Evolutionary conservation across 192 early-diverging fungal genomes (phyloP).

Genomic region (Mortierella claussenii): DNA sequence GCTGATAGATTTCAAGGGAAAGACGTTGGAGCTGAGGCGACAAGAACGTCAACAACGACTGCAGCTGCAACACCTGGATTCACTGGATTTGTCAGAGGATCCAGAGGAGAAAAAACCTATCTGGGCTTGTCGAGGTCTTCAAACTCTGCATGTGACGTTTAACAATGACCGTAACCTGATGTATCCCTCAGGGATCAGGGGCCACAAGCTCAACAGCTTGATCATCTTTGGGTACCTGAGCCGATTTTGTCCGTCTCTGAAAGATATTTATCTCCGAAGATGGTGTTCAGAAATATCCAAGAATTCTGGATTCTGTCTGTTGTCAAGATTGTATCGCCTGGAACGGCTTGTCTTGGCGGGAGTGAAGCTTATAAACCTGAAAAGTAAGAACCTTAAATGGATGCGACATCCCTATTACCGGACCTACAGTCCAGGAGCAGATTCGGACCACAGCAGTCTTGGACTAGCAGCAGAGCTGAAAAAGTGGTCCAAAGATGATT

Average conservation of each 20-base stretch:
- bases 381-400: not conserved
- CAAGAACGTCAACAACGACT: not conserved
- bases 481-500: too few relatives aligned
- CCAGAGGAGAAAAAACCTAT: too few relatives aligned
- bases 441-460: too few relatives aligned
- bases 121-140: slow-evolving; percentile 1
- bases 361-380: not conserved
- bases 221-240: slow-evolving; percentile 16
- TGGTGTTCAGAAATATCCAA: not conserved
- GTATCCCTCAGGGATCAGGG: not conserved
- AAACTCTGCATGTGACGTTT: slow-evolving; percentile 5
- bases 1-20: not conserved
- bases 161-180: not conserved
- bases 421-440: too few relatives aligned
- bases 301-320: slow-evolving; percentile 5
- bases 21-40: not conserved
- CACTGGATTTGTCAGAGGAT: too few relatives aligned
- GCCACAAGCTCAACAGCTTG: not conserved
- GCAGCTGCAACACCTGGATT: not conserved
- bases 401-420: not conserved
- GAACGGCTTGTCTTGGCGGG: not conserved
- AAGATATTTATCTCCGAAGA: slow-evolving; percentile 1
- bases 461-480: too few relatives aligned
- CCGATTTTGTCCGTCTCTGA: slow-evolving; percentile 2
- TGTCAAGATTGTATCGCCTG: not conserved